Conservation (phyloP, 441 rosid genomes). For the Erysimum pusillum region DNA sequence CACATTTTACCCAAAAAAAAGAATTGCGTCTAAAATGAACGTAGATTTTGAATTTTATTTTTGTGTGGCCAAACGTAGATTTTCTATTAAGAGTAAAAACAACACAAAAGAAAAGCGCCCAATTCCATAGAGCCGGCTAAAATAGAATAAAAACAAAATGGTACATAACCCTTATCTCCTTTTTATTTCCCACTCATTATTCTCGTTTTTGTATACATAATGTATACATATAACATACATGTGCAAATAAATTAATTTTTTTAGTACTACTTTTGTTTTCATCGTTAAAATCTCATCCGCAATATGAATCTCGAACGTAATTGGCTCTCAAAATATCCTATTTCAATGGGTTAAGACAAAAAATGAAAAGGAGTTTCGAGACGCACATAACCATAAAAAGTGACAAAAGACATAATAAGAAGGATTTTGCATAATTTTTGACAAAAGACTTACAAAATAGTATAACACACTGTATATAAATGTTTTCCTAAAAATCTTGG, state of each 20-base stretch:
- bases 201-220: too few relatives aligned
- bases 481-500: slow-evolving; percentile 29
- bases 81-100: too few relatives aligned
- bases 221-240: slow-evolving; percentile 3
- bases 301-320: background rate
- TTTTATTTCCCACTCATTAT: slow-evolving; percentile 12
- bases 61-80: too few relatives aligned
- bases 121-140: background rate
- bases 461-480: background rate
- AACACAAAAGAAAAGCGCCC: background rate
- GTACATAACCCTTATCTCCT: background rate
- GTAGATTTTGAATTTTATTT: too few relatives aligned
- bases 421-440: background rate
- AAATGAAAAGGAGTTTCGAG: background rate
- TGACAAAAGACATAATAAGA: background rate
- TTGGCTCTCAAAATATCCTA: slow-evolving; percentile 10
- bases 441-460: background rate
- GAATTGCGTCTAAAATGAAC: too few relatives aligned
- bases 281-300: background rate
- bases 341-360: background rate
- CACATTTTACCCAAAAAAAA: too few relatives aligned
- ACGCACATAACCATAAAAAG: background rate
- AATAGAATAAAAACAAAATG: background rate
- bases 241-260: background rate
- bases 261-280: background rate